A percentile compares a stretch with the other conserved stretches of the same genome.
These are phyloP conservation scores for Ophiosphaerella herpotricha DNA, from an alignment of 2,329 filamentous ascomycete species.

Conservation along the genomic window DNA sequence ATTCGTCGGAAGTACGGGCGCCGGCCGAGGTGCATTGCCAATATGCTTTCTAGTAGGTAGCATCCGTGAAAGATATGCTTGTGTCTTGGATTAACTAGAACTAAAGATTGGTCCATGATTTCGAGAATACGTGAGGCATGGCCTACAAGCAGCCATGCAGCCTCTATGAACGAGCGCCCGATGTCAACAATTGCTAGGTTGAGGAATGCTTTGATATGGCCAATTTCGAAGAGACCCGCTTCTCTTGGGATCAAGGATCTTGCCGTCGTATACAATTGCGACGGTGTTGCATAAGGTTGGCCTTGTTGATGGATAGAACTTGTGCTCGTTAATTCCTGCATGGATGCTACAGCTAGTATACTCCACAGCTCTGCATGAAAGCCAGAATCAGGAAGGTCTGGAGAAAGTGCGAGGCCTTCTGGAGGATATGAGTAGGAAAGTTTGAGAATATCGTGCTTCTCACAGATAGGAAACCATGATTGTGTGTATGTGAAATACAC, in stretches of 20 bases:
- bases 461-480: slow-evolving; percentile 75
- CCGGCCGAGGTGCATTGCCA: slow-evolving; percentile 58
- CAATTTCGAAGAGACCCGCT: slow-evolving; percentile 39
- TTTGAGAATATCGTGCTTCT: slow-evolving; percentile 66
- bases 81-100: slow-evolving; percentile 34
- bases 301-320: background rate
- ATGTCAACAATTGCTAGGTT: slow-evolving; percentile 66
- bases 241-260: slow-evolving; percentile 39
- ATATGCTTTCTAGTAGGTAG: slow-evolving; percentile 65
- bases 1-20: slow-evolving; percentile 54
- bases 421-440: slow-evolving; percentile 60
- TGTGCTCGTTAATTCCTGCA: slow-evolving; percentile 24
- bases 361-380: slow-evolving; percentile 53
- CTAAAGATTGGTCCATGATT: slow-evolving; percentile 45
- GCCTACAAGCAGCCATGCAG: slow-evolving; percentile 69
- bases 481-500: slow-evolving; percentile 77
- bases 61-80: slow-evolving; percentile 60
- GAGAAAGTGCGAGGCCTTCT: slow-evolving; percentile 42
- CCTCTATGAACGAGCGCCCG: slow-evolving; percentile 59
- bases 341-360: slow-evolving; percentile 49
- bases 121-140: slow-evolving; percentile 63
- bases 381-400: slow-evolving; percentile 32
- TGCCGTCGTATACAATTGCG: slow-evolving; percentile 32
- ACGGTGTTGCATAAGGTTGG: slow-evolving; percentile 11
- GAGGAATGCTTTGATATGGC: slow-evolving; percentile 50